These are phyloP conservation scores for Monosporascus sp. DNA, from an alignment of 2,329 filamentous ascomycete species.

Conservation along the genomic window DNA sequence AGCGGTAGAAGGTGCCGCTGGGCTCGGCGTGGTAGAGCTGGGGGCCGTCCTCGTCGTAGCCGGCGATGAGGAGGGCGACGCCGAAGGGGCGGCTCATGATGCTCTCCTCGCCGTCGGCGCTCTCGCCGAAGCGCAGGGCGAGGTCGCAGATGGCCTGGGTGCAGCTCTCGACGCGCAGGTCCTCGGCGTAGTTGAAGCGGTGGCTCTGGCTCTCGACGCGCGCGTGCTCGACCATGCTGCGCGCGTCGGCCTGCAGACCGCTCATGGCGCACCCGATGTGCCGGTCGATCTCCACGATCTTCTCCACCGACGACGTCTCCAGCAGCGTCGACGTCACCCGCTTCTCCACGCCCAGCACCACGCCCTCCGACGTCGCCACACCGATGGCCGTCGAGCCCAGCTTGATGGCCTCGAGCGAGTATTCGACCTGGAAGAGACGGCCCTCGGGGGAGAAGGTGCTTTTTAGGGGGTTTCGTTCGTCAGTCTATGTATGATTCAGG, in stretches of 20 bases:
- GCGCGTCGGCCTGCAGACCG: constrained; percentile 92
- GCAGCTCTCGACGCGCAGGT: constrained; percentile 91
- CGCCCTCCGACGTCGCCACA: constrained; percentile 89
- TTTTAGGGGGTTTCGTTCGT: constrained; percentile 15
- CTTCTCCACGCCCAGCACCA: constrained; percentile 97
- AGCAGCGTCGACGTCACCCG: constrained; percentile 96
- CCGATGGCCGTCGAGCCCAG: constrained; percentile 97
- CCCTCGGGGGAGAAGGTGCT: constrained; percentile 99
- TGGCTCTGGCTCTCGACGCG: constrained; percentile 97
- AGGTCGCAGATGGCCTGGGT: constrained; percentile 98
- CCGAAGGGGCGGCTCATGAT: constrained; percentile 98
- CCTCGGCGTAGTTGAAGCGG: constrained; percentile 96
- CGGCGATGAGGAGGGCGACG: constrained; percentile 92
- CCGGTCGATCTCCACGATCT: constrained; percentile 98
- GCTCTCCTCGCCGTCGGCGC: constrained; percentile 94
- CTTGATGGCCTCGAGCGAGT: constrained; percentile 99
- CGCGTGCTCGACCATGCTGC: constrained; percentile 97
- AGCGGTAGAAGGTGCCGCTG: constrained; percentile 96
- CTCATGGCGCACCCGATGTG: constrained; percentile 99
- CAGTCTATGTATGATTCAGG: not conserved
- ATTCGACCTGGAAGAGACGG: constrained; percentile 99
- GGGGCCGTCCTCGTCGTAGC: constrained; percentile 94
- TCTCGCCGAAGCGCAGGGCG: constrained; percentile 92
- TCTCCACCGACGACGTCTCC: constrained; percentile 96
- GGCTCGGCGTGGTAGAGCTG: constrained; percentile 97